Conservation (phyloP, 768 basidiomycete species). For the Agrocybe praecox region DNA sequence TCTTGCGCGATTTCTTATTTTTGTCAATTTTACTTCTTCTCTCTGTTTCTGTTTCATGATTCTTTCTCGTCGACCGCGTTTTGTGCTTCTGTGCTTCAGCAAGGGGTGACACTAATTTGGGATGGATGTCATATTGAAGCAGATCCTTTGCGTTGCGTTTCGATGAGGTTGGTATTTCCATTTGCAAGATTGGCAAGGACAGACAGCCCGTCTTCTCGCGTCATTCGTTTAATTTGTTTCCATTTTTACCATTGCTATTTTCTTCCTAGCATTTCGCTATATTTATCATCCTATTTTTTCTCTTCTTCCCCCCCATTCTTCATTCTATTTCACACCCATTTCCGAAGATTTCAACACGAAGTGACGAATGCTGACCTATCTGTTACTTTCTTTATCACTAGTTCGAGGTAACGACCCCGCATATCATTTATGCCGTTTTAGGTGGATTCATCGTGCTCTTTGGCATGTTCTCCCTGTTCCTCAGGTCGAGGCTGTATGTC, state of each 20-base stretch:
- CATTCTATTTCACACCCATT: not conserved
- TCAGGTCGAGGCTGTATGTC: slow-evolving; percentile 73
- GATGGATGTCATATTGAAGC: too few species aligned
- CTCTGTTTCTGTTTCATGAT: too few species aligned
- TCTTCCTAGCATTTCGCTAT: not conserved
- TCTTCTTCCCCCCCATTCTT: too few species aligned
- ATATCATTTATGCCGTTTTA: slow-evolving; percentile 78
- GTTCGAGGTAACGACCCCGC: slow-evolving; percentile 70
- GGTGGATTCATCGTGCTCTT: slow-evolving; percentile 89
- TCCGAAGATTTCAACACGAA: not conserved
- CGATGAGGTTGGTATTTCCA: too few species aligned
- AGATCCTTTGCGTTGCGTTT: too few species aligned
- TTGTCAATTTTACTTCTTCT: too few species aligned
- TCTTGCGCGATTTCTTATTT: too few species aligned
- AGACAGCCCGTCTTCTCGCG: not conserved
- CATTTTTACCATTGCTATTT: not conserved
- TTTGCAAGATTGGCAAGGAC: too few species aligned
- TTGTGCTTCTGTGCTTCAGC: too few species aligned
- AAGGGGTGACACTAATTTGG: too few species aligned
- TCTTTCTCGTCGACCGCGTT: too few species aligned
- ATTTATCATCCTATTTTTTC: not conserved
- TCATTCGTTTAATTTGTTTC: not conserved
- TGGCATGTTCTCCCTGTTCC: slow-evolving; percentile 92
- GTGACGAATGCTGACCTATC: not conserved
- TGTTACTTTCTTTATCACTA: slow-evolving; percentile 16